Evolutionary conservation across 2,329 filamentous ascomycete genomes (phyloP).

Genomic region (Cladophialophora carrionii): DNA sequence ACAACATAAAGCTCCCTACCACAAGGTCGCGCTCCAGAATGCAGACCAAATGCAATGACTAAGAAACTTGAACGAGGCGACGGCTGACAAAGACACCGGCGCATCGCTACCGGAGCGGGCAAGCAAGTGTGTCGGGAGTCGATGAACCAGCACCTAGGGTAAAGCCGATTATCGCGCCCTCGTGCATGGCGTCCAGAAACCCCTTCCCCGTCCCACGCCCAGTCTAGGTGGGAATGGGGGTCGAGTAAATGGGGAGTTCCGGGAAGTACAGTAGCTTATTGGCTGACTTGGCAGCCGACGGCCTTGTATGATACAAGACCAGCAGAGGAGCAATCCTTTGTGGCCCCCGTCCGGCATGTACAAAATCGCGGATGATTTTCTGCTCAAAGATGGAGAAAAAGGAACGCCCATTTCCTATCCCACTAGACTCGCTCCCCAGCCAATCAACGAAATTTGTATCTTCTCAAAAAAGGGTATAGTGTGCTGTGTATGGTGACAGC

Average conservation of each 20-base stretch:
- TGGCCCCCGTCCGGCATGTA: neutral
- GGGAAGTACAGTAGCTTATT: neutral
- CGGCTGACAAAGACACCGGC: conserved; percentile 23
- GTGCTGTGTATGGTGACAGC: neutral
- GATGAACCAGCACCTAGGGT: neutral
- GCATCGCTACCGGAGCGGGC: neutral
- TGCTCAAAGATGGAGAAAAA: neutral
- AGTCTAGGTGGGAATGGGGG: conserved; percentile 3
- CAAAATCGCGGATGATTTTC: conserved; percentile 2
- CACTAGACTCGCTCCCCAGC: neutral
- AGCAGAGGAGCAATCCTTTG: conserved; percentile 6
- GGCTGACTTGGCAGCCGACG: neutral
- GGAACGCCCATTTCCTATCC: neutral
- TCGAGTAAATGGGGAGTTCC: neutral
- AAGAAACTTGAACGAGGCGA: conserved; percentile 8
- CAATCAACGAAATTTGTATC: conserved; percentile 26
- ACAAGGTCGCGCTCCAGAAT: neutral
- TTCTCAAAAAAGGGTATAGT: conserved; percentile 33
- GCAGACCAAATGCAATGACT: conserved; percentile 16
- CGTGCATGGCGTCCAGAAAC: conserved; percentile 11
- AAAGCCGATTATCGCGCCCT: neutral
- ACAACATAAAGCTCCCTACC: neutral
- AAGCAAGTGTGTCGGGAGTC: neutral
- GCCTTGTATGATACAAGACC: conserved; percentile 10
- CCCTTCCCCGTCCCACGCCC: neutral